Evolutionary conservation across 2,329 filamentous ascomycete species (phyloP), one percentile per base, ranked within the genome.

Genomic region (Diaporthe helianthi): DNA sequence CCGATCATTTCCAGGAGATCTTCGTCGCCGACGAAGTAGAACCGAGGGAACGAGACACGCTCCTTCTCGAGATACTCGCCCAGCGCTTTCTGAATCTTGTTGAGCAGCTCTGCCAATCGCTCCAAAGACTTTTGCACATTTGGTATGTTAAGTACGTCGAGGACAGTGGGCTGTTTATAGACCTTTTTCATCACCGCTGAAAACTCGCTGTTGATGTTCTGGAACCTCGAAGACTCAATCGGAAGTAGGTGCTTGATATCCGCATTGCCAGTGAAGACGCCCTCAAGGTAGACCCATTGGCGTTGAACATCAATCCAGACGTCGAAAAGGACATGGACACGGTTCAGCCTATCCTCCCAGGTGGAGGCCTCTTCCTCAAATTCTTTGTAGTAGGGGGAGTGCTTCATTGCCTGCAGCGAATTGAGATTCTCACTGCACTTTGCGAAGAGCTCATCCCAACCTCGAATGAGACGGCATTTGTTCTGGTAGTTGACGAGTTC

Each of bases 301-400:
- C 97, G 92, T 80, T 99, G 96, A n/a, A 99, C 97, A 81, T 99
- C 97, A 75, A 99, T 99, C 97, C 97, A 99, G 19, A 99, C 94
- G 79, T 99, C 96, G 76, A 99, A 99, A 12, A 99, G 87, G 19
- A 99, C 93, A 78, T 99, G 96, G 2, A 99, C 94, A 54, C 96
- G 90, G 79, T 98, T 99, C 31, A 99, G 87, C 79, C 97, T 97
- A 81, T 99, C 97, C 81, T 99, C 97, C 96, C 96, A 99, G 1
- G 92, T 89, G 0, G 94, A 92, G 8, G 97, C 97, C 75, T 99
- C 96, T 76, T 99, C 96, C 78, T 99, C 96, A 72, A 99, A 99
- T 76, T 98, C 95, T 80, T 98, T 98, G 86, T 97, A 99, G 80
- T 99, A 99, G 0, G 96, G 96, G 6, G 96, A 99, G 80, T 99